Evolutionary conservation across 805 yeast genomes (phyloP), one percentile per base, ranked within the genome.

Genomic region (Kodamaea jinghongensis): DNA sequence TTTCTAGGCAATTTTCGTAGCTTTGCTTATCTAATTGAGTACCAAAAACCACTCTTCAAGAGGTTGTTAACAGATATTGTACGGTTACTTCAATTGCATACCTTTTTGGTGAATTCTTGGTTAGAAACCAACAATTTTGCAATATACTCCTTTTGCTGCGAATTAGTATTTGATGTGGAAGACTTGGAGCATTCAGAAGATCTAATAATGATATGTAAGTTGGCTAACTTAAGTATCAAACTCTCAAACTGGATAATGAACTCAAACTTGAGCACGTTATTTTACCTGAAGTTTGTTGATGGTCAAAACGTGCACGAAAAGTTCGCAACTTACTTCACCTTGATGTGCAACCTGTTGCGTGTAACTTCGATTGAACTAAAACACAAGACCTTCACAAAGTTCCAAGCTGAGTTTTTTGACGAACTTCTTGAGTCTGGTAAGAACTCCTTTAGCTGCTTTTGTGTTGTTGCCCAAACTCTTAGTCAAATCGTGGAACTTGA

Each of bases 31-130:
- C 16, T 34, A 14, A 25, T 33, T 9, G 15, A 16, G 6, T 22
- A 14, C 26, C 38, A 39, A n/a, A 34, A 29, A 16, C 15, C 4
- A 3, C 29, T 23, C 13, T 32, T 38, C 26, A 38, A 33, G 22
- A 20, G 34, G 8, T 29, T 28, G 11, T 3, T 34, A 3, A n/a
- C 30, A 8, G 22, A 34, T 12, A n/a, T 29, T 8, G 11, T 34
- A 2, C 7, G 16, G n/a, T 15, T 34, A 8, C 14, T 39, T 11
- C 27, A 33, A 17, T 20, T 16, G 4, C 37, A 39, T 9, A 16
- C 11, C 9, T 13, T n/a, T 6, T 8, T 36, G 9, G 23, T 37
- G 11, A 26, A 17, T 10, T n/a, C 10, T 8, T 37, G 40, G 35
- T 6, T n/a, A 2, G 27, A 37, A n/a, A 22, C 13, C 4, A 14